These are phyloP conservation scores for Cucumis hystrix DNA, from an alignment of 306 rosid species.

Conservation along the genomic window DNA sequence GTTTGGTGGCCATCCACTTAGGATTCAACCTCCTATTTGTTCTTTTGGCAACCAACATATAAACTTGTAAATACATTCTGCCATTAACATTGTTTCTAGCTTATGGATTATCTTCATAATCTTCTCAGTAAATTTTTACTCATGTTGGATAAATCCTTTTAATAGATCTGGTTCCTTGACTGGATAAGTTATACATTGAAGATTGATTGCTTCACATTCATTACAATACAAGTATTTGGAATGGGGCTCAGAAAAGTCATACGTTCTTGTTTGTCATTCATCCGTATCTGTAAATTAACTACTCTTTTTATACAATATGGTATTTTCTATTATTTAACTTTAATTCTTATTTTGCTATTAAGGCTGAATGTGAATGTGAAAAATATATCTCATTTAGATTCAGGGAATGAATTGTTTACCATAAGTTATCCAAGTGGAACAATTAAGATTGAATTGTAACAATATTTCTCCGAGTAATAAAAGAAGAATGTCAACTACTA, in stretches of 20 bases:
- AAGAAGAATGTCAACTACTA: neutral
- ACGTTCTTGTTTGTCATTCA: neutral
- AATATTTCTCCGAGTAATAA: neutral
- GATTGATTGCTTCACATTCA: neutral
- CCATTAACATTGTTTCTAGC: neutral
- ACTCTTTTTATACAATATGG: neutral
- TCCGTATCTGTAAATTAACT: neutral
- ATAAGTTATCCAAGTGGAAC: neutral
- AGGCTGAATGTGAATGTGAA: neutral
- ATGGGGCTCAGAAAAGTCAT: neutral
- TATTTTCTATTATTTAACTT: neutral
- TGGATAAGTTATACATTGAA: neutral
- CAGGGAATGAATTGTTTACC: neutral
- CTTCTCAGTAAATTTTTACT: neutral
- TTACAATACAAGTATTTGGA: neutral
- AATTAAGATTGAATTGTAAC: neutral
- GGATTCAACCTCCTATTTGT: too few relatives aligned
- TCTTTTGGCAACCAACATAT: too few relatives aligned
- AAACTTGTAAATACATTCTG: neutral
- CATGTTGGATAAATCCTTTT: neutral
- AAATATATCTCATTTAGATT: neutral
- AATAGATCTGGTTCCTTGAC: neutral
- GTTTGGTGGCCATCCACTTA: too few relatives aligned
- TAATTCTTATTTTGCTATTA: neutral
- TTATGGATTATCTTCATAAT: neutral